Percentiles rank a stretch among this genome's conserved stretches.
Evolutionary conservation across 1,139 yeast genomes (phyloP).

Genomic region (Suhomyces atakaporum): DNA sequence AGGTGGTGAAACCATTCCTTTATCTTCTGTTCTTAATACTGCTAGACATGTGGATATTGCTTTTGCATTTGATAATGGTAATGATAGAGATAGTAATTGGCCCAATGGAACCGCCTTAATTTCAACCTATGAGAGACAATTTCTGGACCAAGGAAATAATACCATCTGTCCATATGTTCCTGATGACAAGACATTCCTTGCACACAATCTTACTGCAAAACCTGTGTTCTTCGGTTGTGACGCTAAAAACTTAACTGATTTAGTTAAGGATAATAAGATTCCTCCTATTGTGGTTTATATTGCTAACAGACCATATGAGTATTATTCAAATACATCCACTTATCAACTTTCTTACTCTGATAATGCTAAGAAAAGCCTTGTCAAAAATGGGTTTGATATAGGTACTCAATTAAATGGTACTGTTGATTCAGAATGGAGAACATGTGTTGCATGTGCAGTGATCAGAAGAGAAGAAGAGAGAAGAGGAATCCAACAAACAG

Average conservation of each 20-base stretch:
- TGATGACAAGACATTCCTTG: conserved; percentile 57
- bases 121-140: conserved; percentile 68
- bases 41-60: conserved; percentile 40
- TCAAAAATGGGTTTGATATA: conserved; percentile 79
- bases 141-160: conserved; percentile 59
- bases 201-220: conserved; percentile 55
- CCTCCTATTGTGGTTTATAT: conserved; percentile 81
- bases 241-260: conserved; percentile 58
- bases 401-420: conserved; percentile 75
- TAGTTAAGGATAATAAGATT: conserved; percentile 27
- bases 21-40: conserved; percentile 37
- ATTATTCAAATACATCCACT: conserved; percentile 70
- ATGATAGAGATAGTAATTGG: conserved; percentile 42
- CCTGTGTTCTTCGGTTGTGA: conserved; percentile 91
- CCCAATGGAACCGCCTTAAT: conserved; percentile 44
- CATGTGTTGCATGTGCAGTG: conserved; percentile 88
- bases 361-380: conserved; percentile 59
- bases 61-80: conserved; percentile 42
- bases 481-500: conserved; percentile 59
- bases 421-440: conserved; percentile 68
- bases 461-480: conserved; percentile 82
- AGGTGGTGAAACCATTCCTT: conserved; percentile 41
- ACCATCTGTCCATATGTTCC: conserved; percentile 86
- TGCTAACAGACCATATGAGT: conserved; percentile 75
- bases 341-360: conserved; percentile 63